These are phyloP conservation scores for Mariannaea elegans DNA, from an alignment of 2,329 filamentous ascomycete species.

Conservation along the genomic window DNA sequence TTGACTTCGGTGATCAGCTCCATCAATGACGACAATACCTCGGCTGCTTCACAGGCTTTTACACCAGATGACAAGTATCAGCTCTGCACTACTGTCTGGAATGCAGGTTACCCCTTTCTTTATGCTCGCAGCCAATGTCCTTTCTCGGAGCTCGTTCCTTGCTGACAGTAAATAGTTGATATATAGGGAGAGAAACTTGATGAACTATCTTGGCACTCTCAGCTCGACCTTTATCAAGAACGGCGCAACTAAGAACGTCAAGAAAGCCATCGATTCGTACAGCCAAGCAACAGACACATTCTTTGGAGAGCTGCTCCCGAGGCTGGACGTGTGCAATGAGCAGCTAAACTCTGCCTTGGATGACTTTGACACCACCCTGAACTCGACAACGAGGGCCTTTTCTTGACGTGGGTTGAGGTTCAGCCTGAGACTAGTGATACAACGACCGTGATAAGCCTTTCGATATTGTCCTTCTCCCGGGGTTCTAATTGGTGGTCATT, in stretches of 20 bases:
- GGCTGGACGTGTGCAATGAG: not conserved
- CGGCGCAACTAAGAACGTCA: not conserved
- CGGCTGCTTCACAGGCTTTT: not conserved
- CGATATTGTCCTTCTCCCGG: too few species aligned
- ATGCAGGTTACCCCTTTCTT: not conserved
- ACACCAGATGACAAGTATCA: not conserved
- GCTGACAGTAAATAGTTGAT: slow-evolving; percentile 1
- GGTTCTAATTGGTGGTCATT: too few species aligned
- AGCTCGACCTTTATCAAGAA: not conserved
- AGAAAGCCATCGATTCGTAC: not conserved
- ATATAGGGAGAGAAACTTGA: slow-evolving; percentile 5
- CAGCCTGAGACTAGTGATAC: too few species aligned
- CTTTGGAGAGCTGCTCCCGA: not conserved
- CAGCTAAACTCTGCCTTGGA: not conserved
- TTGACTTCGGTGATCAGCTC: not conserved
- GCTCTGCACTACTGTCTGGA: slow-evolving; percentile 2
- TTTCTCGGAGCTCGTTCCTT: not conserved
- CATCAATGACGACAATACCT: not conserved
- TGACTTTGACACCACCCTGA: not conserved
- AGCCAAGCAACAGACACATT: not conserved
- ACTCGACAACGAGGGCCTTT: not conserved
- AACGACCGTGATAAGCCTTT: too few species aligned
- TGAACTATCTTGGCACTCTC: not conserved
- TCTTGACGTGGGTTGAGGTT: not conserved
- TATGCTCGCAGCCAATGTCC: too few species aligned